Base-by-base conservation (phyloP, 768 basidiomycete genomes). In the Mycena galericulata region DNA sequence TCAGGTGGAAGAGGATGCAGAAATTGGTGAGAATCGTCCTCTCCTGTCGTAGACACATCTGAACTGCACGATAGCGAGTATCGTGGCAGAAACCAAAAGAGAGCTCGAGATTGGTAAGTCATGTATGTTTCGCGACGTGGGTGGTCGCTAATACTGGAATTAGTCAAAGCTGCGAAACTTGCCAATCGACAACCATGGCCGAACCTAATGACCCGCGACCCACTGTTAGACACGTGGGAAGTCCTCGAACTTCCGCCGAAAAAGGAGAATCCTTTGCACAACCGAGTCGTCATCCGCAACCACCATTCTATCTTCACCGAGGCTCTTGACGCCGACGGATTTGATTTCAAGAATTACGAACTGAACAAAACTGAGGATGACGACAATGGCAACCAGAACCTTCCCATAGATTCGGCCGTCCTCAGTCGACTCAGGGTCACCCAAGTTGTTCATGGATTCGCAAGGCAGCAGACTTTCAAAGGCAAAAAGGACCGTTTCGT, bases 401-500 rank as follows among this genome's bases (percentile, higher is more conserved):
- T 4, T 79, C 24, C 77, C 22, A 70, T 78, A 49, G 71, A 7
- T 53, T 62, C 2, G 12, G 36, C 9, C 70, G 30, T 77, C 36
- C 57, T 76, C 34, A 58, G 46, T 32, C 68, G 74, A 30, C 78
- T 85, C 60, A 82, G 84, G 69, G 76, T 79, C 45, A 83, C 84
- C 60, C 80, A 83, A 61, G 78, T 88, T 55, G 76, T 87, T 63
- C 76, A 78, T 70, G 86, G 90, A 7, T 82, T 89, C 45, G 91
- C 97, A 72, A 89, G 89, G 5, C 92, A 95, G 68, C 97, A 98
- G 86, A 98, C 96, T 0, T 92, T 92, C 62, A 99, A 98, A 80
- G 98, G 98, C 17, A 97, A 95, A 76, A 92, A 93, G 68, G 84
- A 87, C 29, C 86, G 89, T 20, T 78, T 85, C 57, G 88, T 88